Evolutionary conservation across 2,329 filamentous ascomycete genomes (phyloP).

Genomic region (Penicillium olsonii): DNA sequence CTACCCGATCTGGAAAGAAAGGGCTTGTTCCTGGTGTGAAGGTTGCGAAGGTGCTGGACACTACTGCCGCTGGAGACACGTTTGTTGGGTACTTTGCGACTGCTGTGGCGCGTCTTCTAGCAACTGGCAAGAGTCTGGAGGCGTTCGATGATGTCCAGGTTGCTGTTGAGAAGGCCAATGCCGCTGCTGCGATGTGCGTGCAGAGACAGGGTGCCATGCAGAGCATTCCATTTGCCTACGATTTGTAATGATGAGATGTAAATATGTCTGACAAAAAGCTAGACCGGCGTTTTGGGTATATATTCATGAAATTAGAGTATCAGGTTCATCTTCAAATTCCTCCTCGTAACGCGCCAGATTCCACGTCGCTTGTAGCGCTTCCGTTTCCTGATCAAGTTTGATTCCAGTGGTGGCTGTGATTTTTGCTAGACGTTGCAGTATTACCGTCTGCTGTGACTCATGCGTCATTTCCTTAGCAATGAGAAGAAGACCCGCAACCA

Average conservation of each 20-base stretch:
- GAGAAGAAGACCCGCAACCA: slow-evolving; percentile 21
- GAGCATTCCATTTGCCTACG: slow-evolving; percentile 25
- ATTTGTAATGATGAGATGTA: slow-evolving; percentile 12
- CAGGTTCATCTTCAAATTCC: slow-evolving; percentile 16
- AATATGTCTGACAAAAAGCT: not conserved
- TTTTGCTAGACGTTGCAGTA: slow-evolving; percentile 16
- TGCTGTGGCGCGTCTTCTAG: slow-evolving; percentile 20
- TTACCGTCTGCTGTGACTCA: slow-evolving; percentile 22
- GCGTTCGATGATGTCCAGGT: slow-evolving; percentile 19
- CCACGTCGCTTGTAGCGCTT: slow-evolving; percentile 20
- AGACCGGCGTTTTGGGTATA: slow-evolving; percentile 5
- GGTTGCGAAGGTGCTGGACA: slow-evolving; percentile 23
- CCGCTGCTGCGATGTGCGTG: slow-evolving; percentile 23
- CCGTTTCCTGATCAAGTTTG: slow-evolving; percentile 19
- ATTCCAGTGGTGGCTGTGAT: slow-evolving; percentile 24
- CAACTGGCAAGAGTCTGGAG: slow-evolving; percentile 11
- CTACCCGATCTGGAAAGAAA: slow-evolving; percentile 14
- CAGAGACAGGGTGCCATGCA: slow-evolving; percentile 20
- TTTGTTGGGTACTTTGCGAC: slow-evolving; percentile 25
- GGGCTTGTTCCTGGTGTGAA: slow-evolving; percentile 20
- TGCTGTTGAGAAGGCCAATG: slow-evolving; percentile 20
- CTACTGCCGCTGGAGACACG: slow-evolving; percentile 24
- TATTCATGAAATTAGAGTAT: slow-evolving; percentile 11
- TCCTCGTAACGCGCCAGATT: slow-evolving; percentile 25
- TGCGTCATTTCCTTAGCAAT: slow-evolving; percentile 29